Evolutionary conservation across 2,329 filamentous ascomycete species (phyloP), one percentile per base, ranked within the genome.

Genomic region (Beauveria asiatica): DNA sequence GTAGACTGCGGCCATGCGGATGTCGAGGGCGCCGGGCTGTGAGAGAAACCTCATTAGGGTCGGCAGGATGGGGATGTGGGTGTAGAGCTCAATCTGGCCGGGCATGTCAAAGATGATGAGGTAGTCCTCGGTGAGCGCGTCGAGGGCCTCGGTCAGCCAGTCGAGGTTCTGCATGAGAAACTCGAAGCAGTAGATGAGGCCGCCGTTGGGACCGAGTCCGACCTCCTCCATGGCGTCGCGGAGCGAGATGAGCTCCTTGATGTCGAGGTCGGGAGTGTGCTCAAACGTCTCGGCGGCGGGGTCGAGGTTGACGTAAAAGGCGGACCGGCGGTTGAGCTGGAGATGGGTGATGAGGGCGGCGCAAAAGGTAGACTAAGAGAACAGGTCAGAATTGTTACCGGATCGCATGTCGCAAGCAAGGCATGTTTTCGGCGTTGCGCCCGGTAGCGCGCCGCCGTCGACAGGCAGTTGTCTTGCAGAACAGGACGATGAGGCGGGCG

Each of bases 41-140:
- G 88, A 91, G 56, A 97, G 81, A 71, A 90, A 90, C 69, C 87
- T 88, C 65, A 93, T 86, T 52, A 99, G 83, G 21, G 86, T 84
- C 1, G 94, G 94, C 37, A 99, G 79, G 65, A 99, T 89, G 44
- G 94, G 94, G 39, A 97, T 89, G 72, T 99, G 94, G 2, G 93
- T 97, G 77, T 97, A 99, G 16, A 99, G 84, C 76, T 99, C 94
- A 74, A 99, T 97, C 78, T 99, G 94, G 61, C 94, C 94, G 0
- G 94, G 94, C 89, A 97, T 97, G 76, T 99, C 94, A 76, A 99
- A 92, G 64, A 99, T 89, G 74, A 97, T 96, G 64, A 99, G 83
- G 74, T 96, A 97, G 69, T 97, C 94, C 68, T 99, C 94, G 10
- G 90, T 93, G 60, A 96, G 80, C 46, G 86, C 83, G 67, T 96